Conservation (phyloP, 345 rosid genomes). For the Euphorbia tirucalli region DNA sequence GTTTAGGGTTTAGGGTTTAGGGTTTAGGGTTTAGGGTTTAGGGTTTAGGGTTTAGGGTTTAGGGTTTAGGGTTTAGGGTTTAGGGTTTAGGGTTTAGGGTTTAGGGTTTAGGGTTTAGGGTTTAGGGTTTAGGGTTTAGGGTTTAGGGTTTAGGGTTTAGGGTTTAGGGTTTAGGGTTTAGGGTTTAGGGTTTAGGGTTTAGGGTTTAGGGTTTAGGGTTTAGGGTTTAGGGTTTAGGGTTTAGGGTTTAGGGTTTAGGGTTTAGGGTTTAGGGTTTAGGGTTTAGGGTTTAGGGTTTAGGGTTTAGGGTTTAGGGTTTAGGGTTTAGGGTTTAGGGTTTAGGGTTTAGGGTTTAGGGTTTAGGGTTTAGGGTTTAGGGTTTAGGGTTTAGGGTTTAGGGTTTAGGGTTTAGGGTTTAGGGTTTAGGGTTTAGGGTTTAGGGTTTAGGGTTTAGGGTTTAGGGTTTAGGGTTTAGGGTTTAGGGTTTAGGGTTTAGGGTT, state of each 20-base stretch:
- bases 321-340: constrained; percentile 5
- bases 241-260: neutral
- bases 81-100: neutral
- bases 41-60: constrained; percentile 9
- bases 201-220: neutral
- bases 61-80: constrained; percentile 16
- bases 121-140: constrained; percentile 9
- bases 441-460: constrained; percentile 11
- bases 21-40: constrained; percentile 3
- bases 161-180: constrained; percentile 10
- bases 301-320: constrained; percentile 1
- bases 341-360: constrained; percentile 6
- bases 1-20: neutral
- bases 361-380: neutral
- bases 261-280: constrained; percentile 8
- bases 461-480: constrained; percentile 11
- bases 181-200: constrained; percentile 11
- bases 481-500: constrained; percentile 11
- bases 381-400: constrained; percentile 7
- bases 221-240: neutral
- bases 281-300: constrained; percentile 5
- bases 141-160: constrained; percentile 7
- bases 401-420: constrained; percentile 9
- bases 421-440: constrained; percentile 1
- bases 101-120: constrained; percentile 4